These are phyloP conservation scores for Populus hybrid DNA, from an alignment of 441 rosid species.

Conservation along the genomic window DNA sequence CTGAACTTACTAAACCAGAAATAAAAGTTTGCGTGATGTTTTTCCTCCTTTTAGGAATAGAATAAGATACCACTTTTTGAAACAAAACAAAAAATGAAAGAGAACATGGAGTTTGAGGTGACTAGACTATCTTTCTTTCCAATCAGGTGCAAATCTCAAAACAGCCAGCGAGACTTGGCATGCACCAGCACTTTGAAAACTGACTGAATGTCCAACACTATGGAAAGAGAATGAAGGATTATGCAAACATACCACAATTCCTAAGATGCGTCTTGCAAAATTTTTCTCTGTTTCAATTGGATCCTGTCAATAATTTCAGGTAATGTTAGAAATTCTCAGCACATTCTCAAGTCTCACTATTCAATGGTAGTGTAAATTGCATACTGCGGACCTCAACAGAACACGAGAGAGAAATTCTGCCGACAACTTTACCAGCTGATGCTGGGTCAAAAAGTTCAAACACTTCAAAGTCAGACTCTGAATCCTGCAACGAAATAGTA, in stretches of 20 bases:
- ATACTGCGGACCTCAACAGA: slow-evolving; percentile 65
- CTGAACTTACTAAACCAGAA: not conserved
- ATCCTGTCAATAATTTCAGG: slow-evolving; percentile 52
- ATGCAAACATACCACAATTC: slow-evolving; percentile 63
- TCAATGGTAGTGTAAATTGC: slow-evolving; percentile 3
- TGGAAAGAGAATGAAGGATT: slow-evolving; percentile 7
- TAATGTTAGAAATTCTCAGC: slow-evolving; percentile 20
- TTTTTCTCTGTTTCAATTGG: too few relatives aligned
- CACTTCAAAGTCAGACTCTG: slow-evolving; percentile 45
- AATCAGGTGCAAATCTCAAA: not conserved
- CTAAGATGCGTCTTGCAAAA: slow-evolving; percentile 85
- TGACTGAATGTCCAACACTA: not conserved
- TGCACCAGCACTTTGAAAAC: not conserved
- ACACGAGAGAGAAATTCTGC: slow-evolving; percentile 68
- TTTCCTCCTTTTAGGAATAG: not conserved
- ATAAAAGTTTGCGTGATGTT: not conserved
- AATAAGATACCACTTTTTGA: not conserved
- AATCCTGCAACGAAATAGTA: slow-evolving; percentile 45
- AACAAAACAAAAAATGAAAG: not conserved
- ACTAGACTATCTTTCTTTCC: not conserved
- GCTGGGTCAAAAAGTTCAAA: slow-evolving; percentile 72
- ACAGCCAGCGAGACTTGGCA: not conserved
- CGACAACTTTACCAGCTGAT: slow-evolving; percentile 59
- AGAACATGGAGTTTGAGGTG: not conserved
- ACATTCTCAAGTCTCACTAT: not conserved